phyloP scores from a whole-genome alignment of 1,139 yeast species.

The Debaryomycetaceae sp. region DNA sequence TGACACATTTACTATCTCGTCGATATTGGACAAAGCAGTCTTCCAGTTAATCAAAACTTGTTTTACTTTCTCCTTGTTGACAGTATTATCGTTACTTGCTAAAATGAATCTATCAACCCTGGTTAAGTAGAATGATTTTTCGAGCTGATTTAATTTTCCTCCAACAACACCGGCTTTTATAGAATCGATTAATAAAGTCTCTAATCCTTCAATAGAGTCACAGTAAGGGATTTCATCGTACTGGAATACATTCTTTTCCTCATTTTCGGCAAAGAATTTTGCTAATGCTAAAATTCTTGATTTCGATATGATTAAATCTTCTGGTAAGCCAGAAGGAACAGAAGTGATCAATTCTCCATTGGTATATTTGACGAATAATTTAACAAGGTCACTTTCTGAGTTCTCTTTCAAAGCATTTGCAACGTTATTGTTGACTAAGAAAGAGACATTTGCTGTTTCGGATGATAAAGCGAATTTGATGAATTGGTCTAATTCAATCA shows the following conservation, averaged over 20 bases:
- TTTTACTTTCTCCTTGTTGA: slow-evolving; percentile 37
- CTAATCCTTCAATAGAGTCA: slow-evolving; percentile 34
- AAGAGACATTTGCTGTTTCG: slow-evolving; percentile 43
- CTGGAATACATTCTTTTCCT: slow-evolving; percentile 26
- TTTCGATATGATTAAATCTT: slow-evolving; percentile 28
- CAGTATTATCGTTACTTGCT: slow-evolving; percentile 35
- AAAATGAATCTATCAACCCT: slow-evolving; percentile 42
- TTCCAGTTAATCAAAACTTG: slow-evolving; percentile 39
- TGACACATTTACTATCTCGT: slow-evolving; percentile 41
- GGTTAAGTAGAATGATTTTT: slow-evolving; percentile 39
- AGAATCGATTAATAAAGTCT: slow-evolving; percentile 40
- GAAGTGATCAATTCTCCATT: slow-evolving; percentile 28
- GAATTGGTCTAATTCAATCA: slow-evolving; percentile 32
- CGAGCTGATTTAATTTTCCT: slow-evolving; percentile 47
- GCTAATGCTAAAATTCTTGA: slow-evolving; percentile 44
- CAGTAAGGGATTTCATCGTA: slow-evolving; percentile 39
- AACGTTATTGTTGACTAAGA: slow-evolving; percentile 41
- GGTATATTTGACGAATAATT: slow-evolving; percentile 31
- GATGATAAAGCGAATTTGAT: slow-evolving; percentile 38
- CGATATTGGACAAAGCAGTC: slow-evolving; percentile 37
- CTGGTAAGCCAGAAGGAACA: slow-evolving; percentile 15
- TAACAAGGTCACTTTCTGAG: slow-evolving; percentile 20
- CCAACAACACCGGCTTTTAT: slow-evolving; percentile 45
- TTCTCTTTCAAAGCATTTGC: slow-evolving; percentile 26
- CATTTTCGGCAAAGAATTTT: slow-evolving; percentile 29